Conservation (phyloP, 1,139 yeast genomes). For the Taphrina flavorubra region DNA sequence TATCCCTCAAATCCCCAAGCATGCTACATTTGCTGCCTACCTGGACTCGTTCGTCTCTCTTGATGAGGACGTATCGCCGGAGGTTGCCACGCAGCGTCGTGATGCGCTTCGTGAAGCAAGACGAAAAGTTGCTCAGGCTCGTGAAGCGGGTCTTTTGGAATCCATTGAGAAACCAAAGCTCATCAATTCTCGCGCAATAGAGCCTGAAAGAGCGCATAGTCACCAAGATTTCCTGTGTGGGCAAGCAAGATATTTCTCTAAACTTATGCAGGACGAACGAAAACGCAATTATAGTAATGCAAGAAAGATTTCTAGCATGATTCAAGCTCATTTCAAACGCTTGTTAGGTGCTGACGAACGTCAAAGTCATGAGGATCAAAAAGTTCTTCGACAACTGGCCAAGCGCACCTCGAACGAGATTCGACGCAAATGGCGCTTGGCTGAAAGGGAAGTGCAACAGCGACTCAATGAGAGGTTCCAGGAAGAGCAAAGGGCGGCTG, state of each 20-base stretch:
- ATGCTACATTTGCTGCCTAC: constrained; percentile 55
- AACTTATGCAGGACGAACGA: constrained; percentile 70
- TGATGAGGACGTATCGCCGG: constrained; percentile 63
- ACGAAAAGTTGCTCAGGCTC: constrained; percentile 61
- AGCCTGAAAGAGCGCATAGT: constrained; percentile 6
- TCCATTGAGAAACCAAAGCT: constrained; percentile 54
- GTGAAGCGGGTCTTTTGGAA: constrained; percentile 59
- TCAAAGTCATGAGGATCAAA: constrained; percentile 65
- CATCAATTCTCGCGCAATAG: constrained; percentile 54
- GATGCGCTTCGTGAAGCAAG: constrained; percentile 57
- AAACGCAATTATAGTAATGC: constrained; percentile 70
- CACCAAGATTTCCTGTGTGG: constrained; percentile 74
- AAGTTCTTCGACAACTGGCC: constrained; percentile 65
- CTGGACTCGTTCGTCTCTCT: constrained; percentile 62
- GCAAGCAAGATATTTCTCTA: constrained; percentile 77
- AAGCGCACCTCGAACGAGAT: constrained; percentile 82
- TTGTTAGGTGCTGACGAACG: constrained; percentile 89
- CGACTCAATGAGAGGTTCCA: constrained; percentile 52
- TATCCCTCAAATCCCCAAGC: constrained; percentile 56
- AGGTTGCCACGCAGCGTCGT: constrained; percentile 56
- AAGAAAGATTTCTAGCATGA: constrained; percentile 75
- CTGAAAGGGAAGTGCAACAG: constrained; percentile 65
- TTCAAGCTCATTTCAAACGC: constrained; percentile 85
- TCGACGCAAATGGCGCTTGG: constrained; percentile 87
- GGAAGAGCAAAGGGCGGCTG: constrained; percentile 69